Percentiles rank a stretch among this genome's conserved stretches.
phyloP scores from a whole-genome alignment of 1,139 yeast species.

The Kurtzmaniella natalensis region DNA sequence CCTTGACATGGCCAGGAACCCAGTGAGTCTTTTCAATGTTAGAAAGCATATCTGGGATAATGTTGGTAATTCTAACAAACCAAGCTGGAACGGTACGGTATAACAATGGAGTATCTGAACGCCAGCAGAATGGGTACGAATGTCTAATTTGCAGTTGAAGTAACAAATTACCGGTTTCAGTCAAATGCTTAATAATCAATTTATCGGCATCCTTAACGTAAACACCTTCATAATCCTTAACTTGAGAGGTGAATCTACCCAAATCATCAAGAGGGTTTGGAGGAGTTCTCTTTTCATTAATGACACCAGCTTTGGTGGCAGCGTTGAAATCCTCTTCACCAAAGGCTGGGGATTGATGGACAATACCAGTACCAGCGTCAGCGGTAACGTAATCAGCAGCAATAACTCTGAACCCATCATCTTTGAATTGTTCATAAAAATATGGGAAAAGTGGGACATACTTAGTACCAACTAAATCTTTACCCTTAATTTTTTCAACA shows the following conservation, averaged over 20 bases:
- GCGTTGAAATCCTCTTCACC: conserved; percentile 98
- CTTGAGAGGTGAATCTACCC: conserved; percentile 77
- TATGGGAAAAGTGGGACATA: conserved; percentile 83
- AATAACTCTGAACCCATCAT: conserved; percentile 76
- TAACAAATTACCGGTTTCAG: conserved; percentile 71
- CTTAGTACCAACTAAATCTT: conserved; percentile 69
- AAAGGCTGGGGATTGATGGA: conserved; percentile 97
- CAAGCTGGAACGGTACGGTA: conserved; percentile 98
- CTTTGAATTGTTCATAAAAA: conserved; percentile 72
- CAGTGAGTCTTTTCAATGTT: conserved; percentile 86
- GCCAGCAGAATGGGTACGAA: conserved; percentile 99
- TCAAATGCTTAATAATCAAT: conserved; percentile 76
- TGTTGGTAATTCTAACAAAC: conserved; percentile 88
- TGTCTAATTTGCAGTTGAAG: conserved; percentile 83
- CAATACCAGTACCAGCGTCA: conserved; percentile 99
- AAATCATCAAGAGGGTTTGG: conserved; percentile 94
- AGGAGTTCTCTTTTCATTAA: conserved; percentile 62
- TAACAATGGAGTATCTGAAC: conserved; percentile 96
- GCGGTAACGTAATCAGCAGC: conserved; percentile 79
- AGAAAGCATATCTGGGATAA: conserved; percentile 83
- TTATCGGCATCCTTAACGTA: conserved; percentile 97
- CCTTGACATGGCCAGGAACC: conserved; percentile 91
- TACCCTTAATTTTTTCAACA: conserved; percentile 75
- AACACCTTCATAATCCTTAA: conserved; percentile 69
- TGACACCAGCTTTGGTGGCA: conserved; percentile 71